phyloP scores from a whole-genome alignment of 352 stramenopile species.

The Pythium sukuiense region DNA sequence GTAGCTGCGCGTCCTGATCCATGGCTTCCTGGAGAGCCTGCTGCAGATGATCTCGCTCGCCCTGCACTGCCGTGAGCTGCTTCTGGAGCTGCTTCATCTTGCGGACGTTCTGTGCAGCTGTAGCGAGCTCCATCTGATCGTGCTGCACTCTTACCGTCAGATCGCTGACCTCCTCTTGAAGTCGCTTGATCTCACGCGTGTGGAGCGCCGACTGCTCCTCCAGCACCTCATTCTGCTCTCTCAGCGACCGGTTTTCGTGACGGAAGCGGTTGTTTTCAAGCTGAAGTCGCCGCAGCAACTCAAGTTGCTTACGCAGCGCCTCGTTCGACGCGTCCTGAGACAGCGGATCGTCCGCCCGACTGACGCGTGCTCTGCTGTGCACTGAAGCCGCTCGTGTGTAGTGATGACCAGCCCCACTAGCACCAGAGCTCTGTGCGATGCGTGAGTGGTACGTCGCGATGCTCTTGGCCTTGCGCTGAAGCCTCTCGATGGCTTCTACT shows the following conservation, averaged over 20 bases:
- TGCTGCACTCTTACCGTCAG: slow-evolving; percentile 34
- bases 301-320: slow-evolving; percentile 60
- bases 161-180: slow-evolving; percentile 43
- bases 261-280: slow-evolving; percentile 75
- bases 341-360: slow-evolving; percentile 33
- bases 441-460: slow-evolving; percentile 26
- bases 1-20: slow-evolving; percentile 35
- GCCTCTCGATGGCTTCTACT: slow-evolving; percentile 9
- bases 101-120: slow-evolving; percentile 35
- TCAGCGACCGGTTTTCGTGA: slow-evolving; percentile 42
- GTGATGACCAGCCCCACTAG: neutral
- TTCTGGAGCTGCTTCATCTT: slow-evolving; percentile 54
- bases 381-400: slow-evolving; percentile 2
- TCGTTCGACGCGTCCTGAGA: slow-evolving; percentile 62
- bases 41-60: slow-evolving; percentile 42
- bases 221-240: slow-evolving; percentile 47
- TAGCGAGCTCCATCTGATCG: slow-evolving; percentile 36
- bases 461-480: slow-evolving; percentile 26
- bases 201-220: slow-evolving; percentile 43
- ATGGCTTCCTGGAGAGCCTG: slow-evolving; percentile 36
- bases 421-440: neutral
- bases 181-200: slow-evolving; percentile 47
- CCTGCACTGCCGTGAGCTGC: slow-evolving; percentile 32
- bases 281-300: slow-evolving; percentile 66
- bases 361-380: slow-evolving; percentile 25